These are phyloP conservation scores for Neonectria punicea DNA, from an alignment of 2,329 filamentous ascomycete genomes.

Conservation along the genomic window DNA sequence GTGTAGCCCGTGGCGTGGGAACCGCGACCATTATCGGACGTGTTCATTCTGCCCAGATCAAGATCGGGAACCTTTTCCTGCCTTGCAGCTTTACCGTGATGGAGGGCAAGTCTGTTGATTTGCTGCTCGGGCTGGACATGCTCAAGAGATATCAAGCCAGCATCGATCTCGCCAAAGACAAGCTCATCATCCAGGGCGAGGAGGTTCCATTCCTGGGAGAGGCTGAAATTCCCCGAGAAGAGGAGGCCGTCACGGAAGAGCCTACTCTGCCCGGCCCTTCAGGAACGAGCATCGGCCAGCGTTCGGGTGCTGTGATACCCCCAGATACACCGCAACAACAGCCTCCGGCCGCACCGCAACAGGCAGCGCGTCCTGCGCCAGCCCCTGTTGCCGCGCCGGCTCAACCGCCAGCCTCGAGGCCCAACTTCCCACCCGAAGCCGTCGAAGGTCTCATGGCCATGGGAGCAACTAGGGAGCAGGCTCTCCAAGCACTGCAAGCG, in stretches of 20 bases:
- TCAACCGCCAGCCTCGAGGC: slow-evolving; percentile 40
- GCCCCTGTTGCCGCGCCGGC: slow-evolving; percentile 42
- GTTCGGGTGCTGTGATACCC: slow-evolving; percentile 77
- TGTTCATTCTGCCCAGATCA: slow-evolving; percentile 94
- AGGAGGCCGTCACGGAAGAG: slow-evolving; percentile 81
- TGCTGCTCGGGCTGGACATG: slow-evolving; percentile 95
- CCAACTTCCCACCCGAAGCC: slow-evolving; percentile 66
- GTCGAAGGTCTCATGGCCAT: slow-evolving; percentile 81
- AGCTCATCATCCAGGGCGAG: slow-evolving; percentile 86
- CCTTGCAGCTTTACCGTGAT: slow-evolving; percentile 98
- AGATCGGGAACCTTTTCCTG: slow-evolving; percentile 86
- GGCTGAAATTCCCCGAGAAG: slow-evolving; percentile 89
- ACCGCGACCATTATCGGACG: slow-evolving; percentile 94
- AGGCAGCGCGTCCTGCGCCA: slow-evolving; percentile 39
- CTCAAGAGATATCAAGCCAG: slow-evolving; percentile 93
- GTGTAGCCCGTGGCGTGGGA: slow-evolving; percentile 91
- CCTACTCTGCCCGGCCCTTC: slow-evolving; percentile 86
- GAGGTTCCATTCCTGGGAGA: slow-evolving; percentile 92
- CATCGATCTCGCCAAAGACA: slow-evolving; percentile 87
- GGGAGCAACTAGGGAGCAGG: slow-evolving; percentile 80
- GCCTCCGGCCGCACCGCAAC: slow-evolving; percentile 37
- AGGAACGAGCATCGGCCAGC: slow-evolving; percentile 87
- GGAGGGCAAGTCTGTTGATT: slow-evolving; percentile 96
- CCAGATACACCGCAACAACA: slow-evolving; percentile 36
- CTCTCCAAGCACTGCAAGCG: slow-evolving; percentile 82